Evolutionary conservation across 257 asterid species (phyloP), one percentile per base, ranked within the genome.

Genomic region (Ajuga chamaepitys): DNA sequence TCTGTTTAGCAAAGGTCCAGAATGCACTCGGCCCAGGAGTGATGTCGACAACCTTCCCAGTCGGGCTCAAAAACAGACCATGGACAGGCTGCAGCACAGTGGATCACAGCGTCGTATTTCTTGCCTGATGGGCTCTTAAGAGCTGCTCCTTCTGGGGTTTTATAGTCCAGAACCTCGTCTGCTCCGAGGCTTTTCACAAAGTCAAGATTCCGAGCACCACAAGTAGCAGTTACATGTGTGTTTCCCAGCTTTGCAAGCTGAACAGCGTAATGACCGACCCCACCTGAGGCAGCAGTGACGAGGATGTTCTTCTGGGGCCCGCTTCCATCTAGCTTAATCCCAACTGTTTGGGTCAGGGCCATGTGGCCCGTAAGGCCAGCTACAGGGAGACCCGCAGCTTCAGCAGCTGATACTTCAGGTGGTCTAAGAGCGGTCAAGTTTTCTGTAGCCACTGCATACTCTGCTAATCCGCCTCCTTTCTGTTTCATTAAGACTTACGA

Each of bases 191-290:
- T 83, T 62, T 72, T 83, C 5, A 88, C 83, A 0, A 88, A 51
- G 35, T 83, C 85, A 3, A 81, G 0, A 64, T 88, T 83, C 4
- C 91, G 84, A 10, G 87, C 85, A 16, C 94, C 95, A 40, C 94
- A 88, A 0, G 94, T 85, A 10, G 85, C 95, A 0, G 88, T 81
- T 21, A 88, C 86, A 3, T 88, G 91, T 3, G 80, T 37, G 37
- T 88, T 88, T 8, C 83, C 88, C 9, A 83, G 79, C 73, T 88
- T 88, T 11, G 95, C 95, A 2, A 88, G 82, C 38, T 88, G 95
- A 37, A 88, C 87, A 1, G 87, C 95, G 4, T 81, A 80, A 25
- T 74, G 87, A 2, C 95, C 91, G 1, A 88, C 94, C 1, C 95
- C 95, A 9, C 94, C 94, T 0, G 88, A 81, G 38, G 91, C 88